Conservation (phyloP, 208 protist species). For the Leishmania turanica region DNA sequence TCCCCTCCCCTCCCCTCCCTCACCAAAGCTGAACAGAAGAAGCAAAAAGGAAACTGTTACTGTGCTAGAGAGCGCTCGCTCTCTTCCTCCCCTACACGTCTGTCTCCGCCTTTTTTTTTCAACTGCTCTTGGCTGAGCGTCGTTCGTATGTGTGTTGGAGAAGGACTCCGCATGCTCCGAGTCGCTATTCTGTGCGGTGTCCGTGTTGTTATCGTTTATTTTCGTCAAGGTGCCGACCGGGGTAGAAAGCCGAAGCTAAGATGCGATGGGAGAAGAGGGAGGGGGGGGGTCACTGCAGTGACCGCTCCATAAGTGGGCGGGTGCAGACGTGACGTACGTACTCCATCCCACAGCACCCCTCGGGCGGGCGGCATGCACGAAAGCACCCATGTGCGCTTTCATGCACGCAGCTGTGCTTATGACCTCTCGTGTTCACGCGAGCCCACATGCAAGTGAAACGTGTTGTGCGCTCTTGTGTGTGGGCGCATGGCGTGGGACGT, state of each 20-base stretch:
- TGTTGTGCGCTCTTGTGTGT: not conserved
- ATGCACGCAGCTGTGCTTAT: not conserved
- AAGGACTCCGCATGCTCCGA: not conserved
- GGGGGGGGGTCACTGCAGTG: not conserved
- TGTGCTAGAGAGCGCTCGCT: too few relatives aligned
- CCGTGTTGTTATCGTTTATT: too few relatives aligned
- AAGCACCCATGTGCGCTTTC: not conserved
- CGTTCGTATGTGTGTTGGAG: not conserved
- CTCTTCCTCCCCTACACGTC: too few relatives aligned
- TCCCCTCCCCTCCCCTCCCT: too few relatives aligned
- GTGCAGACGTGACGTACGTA: not conserved
- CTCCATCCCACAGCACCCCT: not conserved
- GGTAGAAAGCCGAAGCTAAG: too few relatives aligned
- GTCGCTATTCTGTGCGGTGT: not conserved
- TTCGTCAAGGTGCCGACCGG: too few relatives aligned
- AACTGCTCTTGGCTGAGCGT: not conserved
- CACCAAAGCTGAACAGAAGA: too few relatives aligned
- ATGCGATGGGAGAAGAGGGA: too few relatives aligned
- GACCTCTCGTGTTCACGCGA: not conserved
- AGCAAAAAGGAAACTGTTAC: too few relatives aligned
- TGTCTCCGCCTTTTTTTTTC: too few relatives aligned
- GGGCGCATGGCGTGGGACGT: not conserved
- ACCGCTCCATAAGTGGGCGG: not conserved
- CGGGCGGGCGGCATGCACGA: not conserved
- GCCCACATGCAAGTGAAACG: not conserved